Percentiles rank a stretch among this genome's conserved stretches.
These are phyloP conservation scores for Lecanosticta acicola DNA, from an alignment of 2,329 filamentous ascomycete species.

Conservation along the genomic window DNA sequence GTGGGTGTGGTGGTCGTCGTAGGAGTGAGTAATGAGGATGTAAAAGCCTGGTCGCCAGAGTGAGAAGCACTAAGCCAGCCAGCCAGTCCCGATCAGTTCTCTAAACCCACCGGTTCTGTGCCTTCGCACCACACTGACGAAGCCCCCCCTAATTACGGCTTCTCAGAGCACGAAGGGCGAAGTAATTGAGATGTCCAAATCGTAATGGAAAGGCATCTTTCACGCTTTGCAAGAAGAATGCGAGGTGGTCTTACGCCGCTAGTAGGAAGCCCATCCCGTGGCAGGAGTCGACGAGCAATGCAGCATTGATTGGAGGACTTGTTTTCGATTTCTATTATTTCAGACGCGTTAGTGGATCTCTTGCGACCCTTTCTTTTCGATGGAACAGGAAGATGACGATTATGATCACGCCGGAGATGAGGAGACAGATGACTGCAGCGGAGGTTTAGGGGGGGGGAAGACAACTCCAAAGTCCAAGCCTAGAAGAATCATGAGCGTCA, in stretches of 20 bases:
- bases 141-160: slow-evolving; percentile 41
- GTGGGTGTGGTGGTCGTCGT: slow-evolving; percentile 36
- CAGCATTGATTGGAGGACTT: slow-evolving; percentile 54
- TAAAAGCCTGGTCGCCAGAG: slow-evolving; percentile 46
- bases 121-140: slow-evolving; percentile 45
- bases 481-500: slow-evolving; percentile 49
- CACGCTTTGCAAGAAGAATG: slow-evolving; percentile 67
- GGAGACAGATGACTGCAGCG: slow-evolving; percentile 50
- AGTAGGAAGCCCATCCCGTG: slow-evolving; percentile 57
- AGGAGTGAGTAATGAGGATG: slow-evolving; percentile 38
- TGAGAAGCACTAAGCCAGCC: slow-evolving; percentile 36
- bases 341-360: slow-evolving; percentile 64
- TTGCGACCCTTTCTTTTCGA: slow-evolving; percentile 59
- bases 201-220: slow-evolving; percentile 55
- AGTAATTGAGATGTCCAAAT: slow-evolving; percentile 57
- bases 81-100: slow-evolving; percentile 43
- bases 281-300: slow-evolving; percentile 46
- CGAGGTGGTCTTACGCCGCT: slow-evolving; percentile 63
- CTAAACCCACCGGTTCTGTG: slow-evolving; percentile 47
- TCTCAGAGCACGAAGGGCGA: slow-evolving; percentile 52
- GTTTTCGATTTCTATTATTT: slow-evolving; percentile 55
- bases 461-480: slow-evolving; percentile 52
- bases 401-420: slow-evolving; percentile 48
- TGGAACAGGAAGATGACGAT: slow-evolving; percentile 52
- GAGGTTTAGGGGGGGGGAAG: slow-evolving; percentile 50